These are phyloP conservation scores for Aegilops tauschii DNA, from an alignment of 176 grass and related monocot genomes.

Conservation along the genomic window DNA sequence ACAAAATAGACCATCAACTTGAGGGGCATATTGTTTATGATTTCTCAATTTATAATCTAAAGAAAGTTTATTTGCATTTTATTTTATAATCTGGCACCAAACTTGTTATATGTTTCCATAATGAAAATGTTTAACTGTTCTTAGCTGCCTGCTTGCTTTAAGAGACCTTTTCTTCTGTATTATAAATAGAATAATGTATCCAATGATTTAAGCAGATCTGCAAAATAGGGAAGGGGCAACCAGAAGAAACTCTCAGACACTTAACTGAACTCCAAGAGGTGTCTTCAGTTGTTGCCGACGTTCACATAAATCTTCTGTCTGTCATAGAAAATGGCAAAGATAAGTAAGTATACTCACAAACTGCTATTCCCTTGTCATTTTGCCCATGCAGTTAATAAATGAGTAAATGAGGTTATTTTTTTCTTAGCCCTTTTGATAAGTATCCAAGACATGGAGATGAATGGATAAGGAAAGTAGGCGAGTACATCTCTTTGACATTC, in stretches of 20 bases:
- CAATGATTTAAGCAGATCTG: slow-evolving; percentile 47
- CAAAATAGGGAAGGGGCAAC: slow-evolving; percentile 33
- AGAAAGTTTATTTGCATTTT: neutral
- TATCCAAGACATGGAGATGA: slow-evolving; percentile 50
- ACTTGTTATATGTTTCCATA: neutral
- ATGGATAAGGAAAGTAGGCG: slow-evolving; percentile 51
- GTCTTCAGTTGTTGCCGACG: slow-evolving; percentile 42
- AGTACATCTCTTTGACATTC: slow-evolving; percentile 34
- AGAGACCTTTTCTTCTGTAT: slow-evolving; percentile 7
- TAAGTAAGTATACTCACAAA: slow-evolving; percentile 37
- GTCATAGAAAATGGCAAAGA: slow-evolving; percentile 51
- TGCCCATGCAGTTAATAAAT: slow-evolving; percentile 5
- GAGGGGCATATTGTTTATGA: neutral
- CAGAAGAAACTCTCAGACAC: slow-evolving; percentile 65
- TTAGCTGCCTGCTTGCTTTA: neutral
- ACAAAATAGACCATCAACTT: neutral
- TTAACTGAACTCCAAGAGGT: slow-evolving; percentile 27
- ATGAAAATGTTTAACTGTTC: neutral
- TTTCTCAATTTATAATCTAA: neutral
- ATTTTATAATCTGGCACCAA: neutral
- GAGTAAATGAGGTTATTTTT: slow-evolving; percentile 26
- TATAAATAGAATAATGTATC: slow-evolving; percentile 11
- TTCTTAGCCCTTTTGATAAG: slow-evolving; percentile 34
- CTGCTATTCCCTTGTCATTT: slow-evolving; percentile 3
- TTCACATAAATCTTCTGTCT: slow-evolving; percentile 74